Evolutionary conservation across 192 early-diverging fungal species (phyloP), one percentile per base, ranked within the genome.

Genomic region (Coemansia sp.): DNA sequence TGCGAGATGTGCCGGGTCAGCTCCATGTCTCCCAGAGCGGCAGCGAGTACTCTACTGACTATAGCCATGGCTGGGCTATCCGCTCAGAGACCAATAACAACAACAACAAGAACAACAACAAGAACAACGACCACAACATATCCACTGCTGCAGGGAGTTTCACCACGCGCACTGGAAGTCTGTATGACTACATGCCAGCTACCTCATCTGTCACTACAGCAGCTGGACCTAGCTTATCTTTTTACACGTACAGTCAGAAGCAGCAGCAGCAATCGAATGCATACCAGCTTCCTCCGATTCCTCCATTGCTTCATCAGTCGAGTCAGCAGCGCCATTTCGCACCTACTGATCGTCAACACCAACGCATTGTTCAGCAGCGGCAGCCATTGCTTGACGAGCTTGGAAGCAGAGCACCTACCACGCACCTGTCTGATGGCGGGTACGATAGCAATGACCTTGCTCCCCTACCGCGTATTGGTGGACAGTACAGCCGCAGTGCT

Each of bases 1-100:
- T 39, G 60, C 52, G 49, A 52, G 64, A 44, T 60, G 60, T 33
- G 64, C 64, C 72, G 72, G 72, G 72, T 75, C 72, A 55, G 49
- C 34, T 43, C 24, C 36, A 64, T 33, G 53, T 47, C 42, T 59
- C 64, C 20, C 51, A 38, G 47, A 55, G 64, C 40, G 36, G 46
- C 55, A 67, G 72, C 46, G 57, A 66, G 34, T 62, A 58, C 42
- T 66, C 58, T 17, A 63, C 37, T 13, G 53, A 66, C 22, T 60
- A 64, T 54, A 52, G 50, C 50, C 43, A 37, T 42, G 72, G 50
- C 50, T 75, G 72, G 72, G 53, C 72, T 15, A 56, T 43, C 18
- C 55, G 47, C 39, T 55, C 59, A 4, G 71, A 74, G 20, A 48
- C 39, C 3, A 57, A 60, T 36, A 46, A 50, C 18, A 9, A 32